Base-by-base conservation (phyloP, 1,139 yeast species). In the Suhomyces terraborum region DNA sequence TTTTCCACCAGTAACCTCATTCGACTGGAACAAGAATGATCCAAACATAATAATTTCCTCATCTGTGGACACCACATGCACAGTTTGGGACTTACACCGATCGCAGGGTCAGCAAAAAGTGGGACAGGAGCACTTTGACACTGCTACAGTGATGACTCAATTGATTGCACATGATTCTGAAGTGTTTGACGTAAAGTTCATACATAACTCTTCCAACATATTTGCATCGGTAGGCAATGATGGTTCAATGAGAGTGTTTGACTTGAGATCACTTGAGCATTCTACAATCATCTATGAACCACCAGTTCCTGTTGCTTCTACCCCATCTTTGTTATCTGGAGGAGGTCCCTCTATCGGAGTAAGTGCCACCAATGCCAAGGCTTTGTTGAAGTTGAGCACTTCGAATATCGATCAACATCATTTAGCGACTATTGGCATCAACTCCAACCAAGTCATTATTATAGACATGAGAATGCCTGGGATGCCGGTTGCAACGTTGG, bases 221-320 rank as follows among this genome's bases (percentile, higher is more conserved):
- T 93, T 93, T 66, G 88, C 95, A 32, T 85, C 95, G 41, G 96
- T 93, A 38, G 96, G 98, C 2, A 91, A 91, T 42, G 98, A 93
- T 64, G 98, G 98, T 1, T 84, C 95, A 14, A 88, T 91, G 62
- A 73, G 98, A 40, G 85, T 93, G 18, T 93, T 93, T 64, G 98
- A 93, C 58, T 72, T 93, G 47, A 69, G 98, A 46, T 78, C 94
- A 13, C 69, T 93, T 40, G 98, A 94, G 49, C 98, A 91, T 61
- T 87, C 96, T 9, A 93, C 98, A 2, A 93, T 93, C 49, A 85
- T 93, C 20, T 93, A 88, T 60, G 98, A 93, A 56, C 77, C 76
- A 4, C 20, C 40, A 9, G 21, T 38, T 4, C 40, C 42, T 7
- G 16, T 38, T 13, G 31, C 45, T 3, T 27, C 40, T 1, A 38